phyloP scores from a whole-genome alignment of 2,329 filamentous ascomycete genomes.

The Xenoacremonium recifei region DNA sequence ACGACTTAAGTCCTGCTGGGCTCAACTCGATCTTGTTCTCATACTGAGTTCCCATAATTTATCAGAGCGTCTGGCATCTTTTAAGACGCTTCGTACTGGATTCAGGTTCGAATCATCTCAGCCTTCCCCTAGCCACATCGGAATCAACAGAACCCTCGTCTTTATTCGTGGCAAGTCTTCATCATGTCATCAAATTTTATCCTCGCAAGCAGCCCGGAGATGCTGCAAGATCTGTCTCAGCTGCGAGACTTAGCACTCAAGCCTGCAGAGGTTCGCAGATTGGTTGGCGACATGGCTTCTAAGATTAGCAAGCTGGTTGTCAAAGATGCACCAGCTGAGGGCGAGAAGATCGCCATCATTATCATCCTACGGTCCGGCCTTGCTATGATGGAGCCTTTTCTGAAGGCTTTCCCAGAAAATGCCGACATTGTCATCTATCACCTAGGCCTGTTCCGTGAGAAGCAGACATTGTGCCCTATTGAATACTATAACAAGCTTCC shows the following conservation, averaged over 20 bases:
- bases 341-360: conserved; percentile 29
- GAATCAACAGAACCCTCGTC: neutral
- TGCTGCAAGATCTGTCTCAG: neutral
- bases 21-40: no score
- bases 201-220: neutral
- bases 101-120: no score
- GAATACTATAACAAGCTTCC: conserved; percentile 72
- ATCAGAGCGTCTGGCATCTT: no score
- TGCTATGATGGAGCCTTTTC: conserved; percentile 36
- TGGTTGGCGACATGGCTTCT: conserved; percentile 21
- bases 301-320: conserved; percentile 21
- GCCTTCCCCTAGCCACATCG: no score
- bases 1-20: no score
- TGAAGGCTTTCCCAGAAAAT: conserved; percentile 23
- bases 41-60: no score
- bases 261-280: conserved; percentile 16
- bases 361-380: conserved; percentile 36
- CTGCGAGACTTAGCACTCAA: conserved; percentile 14
- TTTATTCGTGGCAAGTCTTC: neutral
- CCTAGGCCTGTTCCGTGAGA: conserved; percentile 51
- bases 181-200: neutral
- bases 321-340: conserved; percentile 8
- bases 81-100: no score
- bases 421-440: conserved; percentile 51
- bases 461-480: conserved; percentile 54